These are phyloP conservation scores for Cystobasidiaceae sp. DNA, from an alignment of 1,284 basidiomycete genomes.

Conservation along the genomic window DNA sequence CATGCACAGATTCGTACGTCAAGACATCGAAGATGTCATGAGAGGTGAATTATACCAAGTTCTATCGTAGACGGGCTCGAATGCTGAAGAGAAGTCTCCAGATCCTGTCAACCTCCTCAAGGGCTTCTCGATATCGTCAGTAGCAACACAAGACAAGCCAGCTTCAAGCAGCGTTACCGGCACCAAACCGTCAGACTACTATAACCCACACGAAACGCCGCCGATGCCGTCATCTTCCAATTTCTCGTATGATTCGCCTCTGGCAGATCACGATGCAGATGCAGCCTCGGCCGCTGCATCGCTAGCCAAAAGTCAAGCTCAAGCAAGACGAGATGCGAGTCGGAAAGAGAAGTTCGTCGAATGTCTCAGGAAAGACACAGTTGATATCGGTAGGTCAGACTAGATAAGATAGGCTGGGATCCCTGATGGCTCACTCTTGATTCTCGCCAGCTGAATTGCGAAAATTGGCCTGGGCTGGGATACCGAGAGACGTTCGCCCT, in stretches of 20 bases:
- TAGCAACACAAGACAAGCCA: neutral
- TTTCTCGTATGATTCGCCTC: constrained; percentile 18
- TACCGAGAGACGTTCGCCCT: constrained; percentile 79
- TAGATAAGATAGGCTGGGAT: constrained; percentile 6
- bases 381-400: constrained; percentile 62
- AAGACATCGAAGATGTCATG: constrained; percentile 27
- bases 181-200: constrained; percentile 21
- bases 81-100: neutral
- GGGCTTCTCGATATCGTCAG: neutral
- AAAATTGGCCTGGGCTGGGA: constrained; percentile 91
- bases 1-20: constrained; percentile 16
- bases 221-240: neutral
- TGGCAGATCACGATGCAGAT: constrained; percentile 19
- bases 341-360: constrained; percentile 39
- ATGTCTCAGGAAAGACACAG: constrained; percentile 42
- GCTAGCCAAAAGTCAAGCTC: constrained; percentile 34
- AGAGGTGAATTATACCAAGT: neutral
- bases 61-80: neutral
- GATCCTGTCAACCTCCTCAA: constrained; percentile 28
- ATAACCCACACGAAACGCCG: constrained; percentile 16
- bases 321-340: constrained; percentile 33
- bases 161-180: neutral
- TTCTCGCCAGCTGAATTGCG: constrained; percentile 64
- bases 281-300: constrained; percentile 18
- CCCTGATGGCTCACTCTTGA: neutral